Conservation (phyloP, 2,329 filamentous ascomycete species). For the Neofusicoccum cordaticola region DNA sequence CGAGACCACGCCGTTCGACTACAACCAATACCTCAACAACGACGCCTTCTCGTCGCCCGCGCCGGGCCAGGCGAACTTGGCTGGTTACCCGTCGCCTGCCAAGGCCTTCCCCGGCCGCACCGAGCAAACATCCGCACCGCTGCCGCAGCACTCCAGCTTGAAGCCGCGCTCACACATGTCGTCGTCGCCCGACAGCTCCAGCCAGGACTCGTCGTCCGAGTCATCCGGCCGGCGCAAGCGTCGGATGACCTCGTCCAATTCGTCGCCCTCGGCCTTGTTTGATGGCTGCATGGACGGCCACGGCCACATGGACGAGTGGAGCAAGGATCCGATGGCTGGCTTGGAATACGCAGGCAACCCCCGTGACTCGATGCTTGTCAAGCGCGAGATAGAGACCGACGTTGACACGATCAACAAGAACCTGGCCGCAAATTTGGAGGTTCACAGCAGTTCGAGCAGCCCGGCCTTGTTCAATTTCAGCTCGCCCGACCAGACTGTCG, state of each 20-base stretch:
- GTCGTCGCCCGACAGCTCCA: constrained; percentile 39
- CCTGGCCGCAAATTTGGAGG: constrained; percentile 50
- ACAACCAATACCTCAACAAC: constrained; percentile 9
- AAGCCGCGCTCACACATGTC: constrained; percentile 23
- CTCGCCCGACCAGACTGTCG: constrained; percentile 6
- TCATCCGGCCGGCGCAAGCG: constrained; percentile 40
- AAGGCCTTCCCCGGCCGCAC: neutral
- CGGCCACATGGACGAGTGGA: constrained; percentile 10
- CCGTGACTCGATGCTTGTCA: constrained; percentile 25
- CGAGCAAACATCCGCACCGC: constrained; percentile 8
- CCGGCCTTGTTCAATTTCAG: constrained; percentile 32
- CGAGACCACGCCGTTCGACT: constrained; percentile 3
- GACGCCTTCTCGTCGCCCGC: constrained; percentile 15
- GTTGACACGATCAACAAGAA: constrained; percentile 44
- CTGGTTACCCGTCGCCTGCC: constrained; percentile 1
- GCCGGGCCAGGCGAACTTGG: neutral
- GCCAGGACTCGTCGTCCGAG: constrained; percentile 42
- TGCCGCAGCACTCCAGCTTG: neutral
- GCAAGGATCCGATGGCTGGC: neutral
- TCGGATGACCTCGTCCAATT: constrained; percentile 37
- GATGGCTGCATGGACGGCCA: constrained; percentile 4
- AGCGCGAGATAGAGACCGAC: constrained; percentile 28
- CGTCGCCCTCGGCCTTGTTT: constrained; percentile 28
- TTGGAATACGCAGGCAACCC: neutral
- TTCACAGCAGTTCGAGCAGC: constrained; percentile 59